These are phyloP conservation scores for Stachybotrys chartarum DNA, from an alignment of 2,329 filamentous ascomycete species.

Conservation along the genomic window DNA sequence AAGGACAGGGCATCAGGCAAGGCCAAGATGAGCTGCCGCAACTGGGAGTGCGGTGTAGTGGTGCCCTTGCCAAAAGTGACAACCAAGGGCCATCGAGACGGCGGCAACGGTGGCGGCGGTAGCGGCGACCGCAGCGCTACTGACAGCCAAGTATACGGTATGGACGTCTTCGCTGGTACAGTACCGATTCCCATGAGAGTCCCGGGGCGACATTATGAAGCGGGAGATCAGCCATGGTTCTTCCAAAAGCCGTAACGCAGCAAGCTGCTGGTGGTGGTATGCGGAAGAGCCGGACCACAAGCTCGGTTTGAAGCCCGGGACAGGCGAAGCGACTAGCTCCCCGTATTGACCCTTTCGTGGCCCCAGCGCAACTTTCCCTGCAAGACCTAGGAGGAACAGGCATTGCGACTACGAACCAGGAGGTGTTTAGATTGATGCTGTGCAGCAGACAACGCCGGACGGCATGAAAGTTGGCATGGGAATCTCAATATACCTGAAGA, in stretches of 20 bases:
- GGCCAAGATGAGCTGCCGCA: conserved; percentile 74
- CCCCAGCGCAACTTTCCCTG: no score
- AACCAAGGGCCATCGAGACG: conserved; percentile 3
- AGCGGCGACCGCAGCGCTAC: conserved; percentile 8
- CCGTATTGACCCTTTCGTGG: no score
- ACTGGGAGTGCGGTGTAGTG: conserved; percentile 94
- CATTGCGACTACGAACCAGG: no score
- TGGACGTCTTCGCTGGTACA: conserved; percentile 40
- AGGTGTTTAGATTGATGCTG: no score
- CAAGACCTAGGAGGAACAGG: no score
- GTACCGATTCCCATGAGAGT: conserved; percentile 59
- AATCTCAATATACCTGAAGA: no score
- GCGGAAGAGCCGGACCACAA: background rate
- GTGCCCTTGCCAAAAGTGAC: conserved; percentile 44
- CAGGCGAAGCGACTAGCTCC: no score
- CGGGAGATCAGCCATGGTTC: conserved; percentile 34
- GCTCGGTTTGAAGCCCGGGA: no score
- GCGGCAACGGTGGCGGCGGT: conserved; percentile 9
- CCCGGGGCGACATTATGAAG: conserved; percentile 46
- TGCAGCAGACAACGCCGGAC: no score
- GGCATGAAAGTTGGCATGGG: no score
- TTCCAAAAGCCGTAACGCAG: conserved; percentile 15
- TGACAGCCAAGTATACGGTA: conserved; percentile 9
- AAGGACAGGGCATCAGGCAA: conserved; percentile 60
- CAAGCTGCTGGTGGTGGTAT: conserved; percentile 1